Base-by-base conservation (phyloP, 1,284 basidiomycete species). In the Tausonia pullulans region DNA sequence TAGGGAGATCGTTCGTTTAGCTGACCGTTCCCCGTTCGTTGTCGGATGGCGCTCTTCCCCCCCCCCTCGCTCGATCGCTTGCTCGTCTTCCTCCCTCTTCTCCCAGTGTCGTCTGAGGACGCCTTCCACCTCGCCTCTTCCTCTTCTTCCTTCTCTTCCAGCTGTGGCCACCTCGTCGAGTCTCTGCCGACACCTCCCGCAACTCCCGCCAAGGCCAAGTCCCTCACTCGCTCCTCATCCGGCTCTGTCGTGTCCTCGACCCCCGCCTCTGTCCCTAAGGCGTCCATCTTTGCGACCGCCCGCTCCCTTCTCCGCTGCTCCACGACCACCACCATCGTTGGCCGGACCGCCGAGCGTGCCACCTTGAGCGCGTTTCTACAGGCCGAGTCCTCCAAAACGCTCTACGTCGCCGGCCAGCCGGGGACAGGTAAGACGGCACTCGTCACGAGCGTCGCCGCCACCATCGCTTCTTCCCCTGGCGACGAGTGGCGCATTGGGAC, bases 391-490 rank as follows among this genome's bases (percentile, higher is more conserved):
- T 3, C 43, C 13, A 58, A 60, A 45, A 62, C 64, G 14, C 53
- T 70, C 10, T 78, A 78, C 66, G 70, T 78, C 13, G 76, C 76
- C 11, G 77, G 77, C 2, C 74, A 75, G 3, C 77, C 77, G 3
- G 77, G 76, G 16, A 78, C 77, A 0, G 77, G 77, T 61, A 78
- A 78, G 71, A 78, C 77, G 27, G 77, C 76, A 6, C 68, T 75
- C 16, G 72, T 76, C 8, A 74, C 74, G 5, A 71, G 72, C 8
- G 58, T 70, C 45, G 64, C 66, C 5, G 52, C 52, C 51, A 57
- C 13, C 62, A 73, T 55, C 60, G 66, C 27, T 27, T 27, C 27
- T 27, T 27, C 27, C 27, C 27, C 27, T 0, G 57, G 27, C 0
- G 53, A 70, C 46, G 74, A 73, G 0, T 76, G 74, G 75, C 68